Base-by-base conservation (phyloP, 129 eudicot species). In the Ambrosia trifida region DNA sequence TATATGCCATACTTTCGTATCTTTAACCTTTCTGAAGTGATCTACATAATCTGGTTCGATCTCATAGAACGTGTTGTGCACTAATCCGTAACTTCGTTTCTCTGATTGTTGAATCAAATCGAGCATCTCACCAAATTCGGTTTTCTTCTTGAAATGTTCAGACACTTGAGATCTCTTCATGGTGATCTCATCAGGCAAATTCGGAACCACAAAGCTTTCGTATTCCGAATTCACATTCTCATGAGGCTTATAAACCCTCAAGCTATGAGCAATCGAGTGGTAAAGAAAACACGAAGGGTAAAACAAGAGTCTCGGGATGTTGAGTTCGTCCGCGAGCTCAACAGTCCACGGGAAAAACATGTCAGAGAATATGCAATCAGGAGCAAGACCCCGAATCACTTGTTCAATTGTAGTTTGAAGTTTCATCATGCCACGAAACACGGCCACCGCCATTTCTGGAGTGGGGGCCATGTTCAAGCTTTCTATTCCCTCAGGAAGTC, bases 341-440 rank as follows among this genome's bases (percentile, higher is more conserved):
- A 28, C 71, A 1, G 85, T 78, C 91, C 92, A 87, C 24, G 84
- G 86, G 65, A 72, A 81, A 30, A 78, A 76, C 92, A 76, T 84
- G 40, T 84, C 89, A 16, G 87, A 72, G 46, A 82, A 45, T n/a
- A 85, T 76, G 65, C 79, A 82, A 14, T 76, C 78, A 0, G 86
- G 85, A 7, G 30, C 50, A 45, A 72, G 69, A 31, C 57, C 68
- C 0, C 72, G 67, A 7, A 87, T 69, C 11, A 65, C 2, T 16
- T 73, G 45, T 32, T 84, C 81, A 46, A 69, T 65, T 7, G 78
- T 60, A 4, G 63, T 5, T 18, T 72, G 79, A 3, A 87, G 71
- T 11, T 75, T 33, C 4, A 31, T 30, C 53, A 74, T 52, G 11
- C 68, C 91, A 5, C 40, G 33, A 13, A 7, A 45, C 11, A 83